These are phyloP conservation scores for Claviceps africana DNA, from an alignment of 2,329 filamentous ascomycete species.

Conservation along the genomic window DNA sequence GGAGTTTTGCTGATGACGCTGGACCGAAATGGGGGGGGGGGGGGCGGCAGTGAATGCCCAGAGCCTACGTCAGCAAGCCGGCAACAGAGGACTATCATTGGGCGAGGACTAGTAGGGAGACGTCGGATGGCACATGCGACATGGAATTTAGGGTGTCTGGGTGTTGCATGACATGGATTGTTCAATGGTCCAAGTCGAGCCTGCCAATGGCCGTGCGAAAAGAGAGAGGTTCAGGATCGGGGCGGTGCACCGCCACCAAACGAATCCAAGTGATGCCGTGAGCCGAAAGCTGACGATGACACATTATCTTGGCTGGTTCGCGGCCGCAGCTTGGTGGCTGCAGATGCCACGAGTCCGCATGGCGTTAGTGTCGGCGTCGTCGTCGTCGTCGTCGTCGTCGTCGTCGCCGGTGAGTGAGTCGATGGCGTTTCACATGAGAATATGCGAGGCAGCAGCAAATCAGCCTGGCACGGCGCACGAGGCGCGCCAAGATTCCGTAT, in stretches of 20 bases:
- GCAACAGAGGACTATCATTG: slow-evolving; percentile 1
- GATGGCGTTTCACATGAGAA: no score
- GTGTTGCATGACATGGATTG: neutral
- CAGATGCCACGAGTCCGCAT: no score
- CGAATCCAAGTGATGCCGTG: no score
- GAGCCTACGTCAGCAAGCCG: slow-evolving; percentile 10
- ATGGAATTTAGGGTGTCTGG: neutral
- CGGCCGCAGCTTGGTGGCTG: no score
- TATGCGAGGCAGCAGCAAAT: no score
- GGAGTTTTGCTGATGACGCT: neutral
- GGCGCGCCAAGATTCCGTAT: no score
- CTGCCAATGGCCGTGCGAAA: neutral
- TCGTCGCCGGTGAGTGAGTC: no score
- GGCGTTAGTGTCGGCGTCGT: no score
- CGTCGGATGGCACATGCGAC: neutral
- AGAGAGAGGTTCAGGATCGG: neutral
- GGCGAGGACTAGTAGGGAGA: neutral
- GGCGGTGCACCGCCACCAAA: neutral
- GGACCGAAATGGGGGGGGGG: neutral
- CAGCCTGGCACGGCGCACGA: no score
- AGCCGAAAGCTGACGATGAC: no score
- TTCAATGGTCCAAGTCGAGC: neutral
- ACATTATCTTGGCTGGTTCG: no score
- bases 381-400: no score
- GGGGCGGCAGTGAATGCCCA: neutral